Conservation (phyloP, 257 asterid genomes). For the Perilla frutescens region DNA sequence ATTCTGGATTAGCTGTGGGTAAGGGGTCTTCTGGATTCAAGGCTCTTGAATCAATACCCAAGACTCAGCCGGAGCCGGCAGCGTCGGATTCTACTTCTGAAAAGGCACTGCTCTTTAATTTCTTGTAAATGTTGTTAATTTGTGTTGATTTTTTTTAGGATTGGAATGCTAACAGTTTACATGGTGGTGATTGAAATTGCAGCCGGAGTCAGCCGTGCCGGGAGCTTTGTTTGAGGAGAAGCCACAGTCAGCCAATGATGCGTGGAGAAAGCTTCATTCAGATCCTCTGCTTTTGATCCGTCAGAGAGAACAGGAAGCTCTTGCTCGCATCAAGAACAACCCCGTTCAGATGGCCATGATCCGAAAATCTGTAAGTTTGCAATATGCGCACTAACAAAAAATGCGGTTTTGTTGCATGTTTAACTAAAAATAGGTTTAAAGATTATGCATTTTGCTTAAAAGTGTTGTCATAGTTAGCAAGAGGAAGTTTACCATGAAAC, state of each 20-base stretch:
- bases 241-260: constrained; percentile 89
- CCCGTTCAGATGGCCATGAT: constrained; percentile 97
- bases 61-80: constrained; percentile 53
- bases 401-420: not conserved
- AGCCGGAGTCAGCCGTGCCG: constrained; percentile 55
- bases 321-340: constrained; percentile 88
- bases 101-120: constrained; percentile 43
- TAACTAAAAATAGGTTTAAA: not conserved
- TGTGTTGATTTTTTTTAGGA: not conserved
- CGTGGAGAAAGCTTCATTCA: constrained; percentile 98
- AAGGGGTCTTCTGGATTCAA: constrained; percentile 80
- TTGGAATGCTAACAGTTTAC: constrained; percentile 27
- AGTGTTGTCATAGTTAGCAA: not conserved
- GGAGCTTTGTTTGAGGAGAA: constrained; percentile 96
- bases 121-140: not conserved
- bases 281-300: constrained; percentile 96
- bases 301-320: constrained; percentile 95
- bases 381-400: not conserved
- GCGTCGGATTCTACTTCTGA: constrained; percentile 61
- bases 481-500: not conserved
- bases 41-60: constrained; percentile 73
- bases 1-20: constrained; percentile 95
- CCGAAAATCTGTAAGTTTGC: constrained; percentile 79
- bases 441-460: constrained; percentile 15
- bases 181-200: constrained; percentile 40